Evolutionary conservation across 768 basidiomycete genomes (phyloP), one percentile per base, ranked within the genome.

Genomic region (Mycena alexandri): DNA sequence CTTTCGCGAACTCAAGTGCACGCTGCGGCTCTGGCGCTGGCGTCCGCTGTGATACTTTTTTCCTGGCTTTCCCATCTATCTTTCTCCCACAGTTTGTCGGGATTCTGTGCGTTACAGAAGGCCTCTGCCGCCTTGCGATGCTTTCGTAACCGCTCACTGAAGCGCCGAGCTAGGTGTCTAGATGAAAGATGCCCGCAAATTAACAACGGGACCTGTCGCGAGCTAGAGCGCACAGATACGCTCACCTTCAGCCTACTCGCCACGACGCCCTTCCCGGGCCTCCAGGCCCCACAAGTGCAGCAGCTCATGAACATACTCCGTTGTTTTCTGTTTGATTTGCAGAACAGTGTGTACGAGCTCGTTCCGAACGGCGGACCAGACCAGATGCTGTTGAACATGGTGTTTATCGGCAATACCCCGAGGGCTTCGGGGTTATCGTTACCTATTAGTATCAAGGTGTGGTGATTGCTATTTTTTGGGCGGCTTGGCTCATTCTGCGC

Each of bases 391-490:
- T 68, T 61, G 51, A 68, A 68, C 24, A 24, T 68, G 44, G 56
- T 68, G 8, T 68, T 68, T 63, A 58, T 16, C 67, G 67, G n/a
- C 54, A 48, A 50, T 63, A 68, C n/a, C 22, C 56, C 8, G 43
- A 58, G 1, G 47, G 48, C 5, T 53, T 22, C n/a, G 55, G 67
- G 10, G 29, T 68, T 43, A 43, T 68, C n/a, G n/a, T 61, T 72
- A 24, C 85, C 70, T 2, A 78, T 72, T 54, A 84, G 72, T 17
- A 73, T 85, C 60, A 84, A 85, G 69, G 81, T 83, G 3, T 41
- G 14, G 63, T n/a, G n/a, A n/a, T n/a, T n/a, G n/a, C n/a, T n/a
- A n/a, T n/a, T n/a, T n/a, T n/a, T n/a, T n/a, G n/a, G n/a, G n/a
- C n/a, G n/a, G n/a, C n/a, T n/a, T n/a, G n/a, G n/a, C n/a, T n/a